A percentile compares a stretch with the other conserved stretches of the same genome.
Conservation (phyloP, 164 flowering plant species). For the Sedum album region DNA sequence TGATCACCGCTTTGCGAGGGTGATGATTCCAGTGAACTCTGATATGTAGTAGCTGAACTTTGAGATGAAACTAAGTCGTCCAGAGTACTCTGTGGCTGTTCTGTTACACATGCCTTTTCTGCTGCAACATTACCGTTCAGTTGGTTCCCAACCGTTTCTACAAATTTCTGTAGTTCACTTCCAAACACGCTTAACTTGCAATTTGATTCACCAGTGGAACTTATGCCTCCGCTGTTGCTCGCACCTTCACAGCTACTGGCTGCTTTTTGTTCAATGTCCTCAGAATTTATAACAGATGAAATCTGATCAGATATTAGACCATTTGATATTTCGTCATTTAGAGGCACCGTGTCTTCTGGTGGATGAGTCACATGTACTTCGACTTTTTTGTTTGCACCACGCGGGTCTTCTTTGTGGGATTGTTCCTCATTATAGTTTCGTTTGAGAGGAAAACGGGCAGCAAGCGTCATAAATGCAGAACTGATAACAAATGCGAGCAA, state of each 20-base stretch:
- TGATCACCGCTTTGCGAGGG: slow-evolving; percentile 23
- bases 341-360: slow-evolving; percentile 18
- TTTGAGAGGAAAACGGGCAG: slow-evolving; percentile 45
- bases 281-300: slow-evolving; percentile 19
- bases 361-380: slow-evolving; percentile 16
- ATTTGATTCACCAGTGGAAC: not conserved
- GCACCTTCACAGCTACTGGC: slow-evolving; percentile 13
- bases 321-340: slow-evolving; percentile 16
- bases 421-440: slow-evolving; percentile 12
- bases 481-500: slow-evolving; percentile 28
- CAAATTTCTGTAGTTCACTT: slow-evolving; percentile 10
- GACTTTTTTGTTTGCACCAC: slow-evolving; percentile 21
- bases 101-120: slow-evolving; percentile 5
- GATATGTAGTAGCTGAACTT: slow-evolving; percentile 26
- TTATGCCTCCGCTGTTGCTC: not conserved
- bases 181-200: slow-evolving; percentile 4
- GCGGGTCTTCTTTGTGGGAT: slow-evolving; percentile 17
- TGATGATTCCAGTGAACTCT: slow-evolving; percentile 27
- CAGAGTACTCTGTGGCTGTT: not conserved
- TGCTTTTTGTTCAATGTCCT: slow-evolving; percentile 23
- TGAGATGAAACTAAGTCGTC: slow-evolving; percentile 30
- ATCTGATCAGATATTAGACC: slow-evolving; percentile 13
- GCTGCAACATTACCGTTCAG: slow-evolving; percentile 1
- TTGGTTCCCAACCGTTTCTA: slow-evolving; percentile 9
- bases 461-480: slow-evolving; percentile 71